Evolutionary conservation across 2,329 filamentous ascomycete species (phyloP), one percentile per base, ranked within the genome.

Genomic region (Orbilia oligospora): DNA sequence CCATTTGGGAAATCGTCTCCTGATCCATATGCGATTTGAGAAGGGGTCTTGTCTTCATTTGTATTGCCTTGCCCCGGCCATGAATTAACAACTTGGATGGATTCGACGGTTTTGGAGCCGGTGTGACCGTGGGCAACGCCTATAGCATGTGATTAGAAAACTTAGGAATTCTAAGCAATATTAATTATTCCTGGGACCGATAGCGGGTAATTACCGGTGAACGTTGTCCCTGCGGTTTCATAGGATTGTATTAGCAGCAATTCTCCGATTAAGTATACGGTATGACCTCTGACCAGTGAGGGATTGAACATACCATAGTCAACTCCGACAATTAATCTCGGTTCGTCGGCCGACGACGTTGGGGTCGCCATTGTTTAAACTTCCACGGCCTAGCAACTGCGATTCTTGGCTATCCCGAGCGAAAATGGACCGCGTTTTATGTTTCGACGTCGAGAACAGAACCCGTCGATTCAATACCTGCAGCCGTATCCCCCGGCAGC

Each of bases 321-420:
- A 14, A 79, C 76, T 49, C 76, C 76, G 9, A 79, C 69, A 41
- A 79, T 66, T 64, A 79, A 73, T 58, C 76, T 79, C 56, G 69
- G 65, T 65, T 79, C 76, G 16, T 73, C 65, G 27, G 55, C 5
- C 4, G 75, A 51, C 55, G 58, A 51, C 55, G 58, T 9, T 65
- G 58, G 18, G 20, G 46, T 73, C 64, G 71, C 64, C 71, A 69
- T 69, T 27, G 30, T 46, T 27, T 46, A 46, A 46, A 46, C n/a
- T 46, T n/a, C 22, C 24, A 33, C 30, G 9, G n/a, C 51, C 66
- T 70, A 76, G 66, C 66, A 66, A 36, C 24, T 65, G 72, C 72
- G 65, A 70, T 71, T 27, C 66, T 64, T 48, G 63, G 64, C 55
- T 76, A 58, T 56, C 14, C 27, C n/a, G 27, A 20, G 12, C 44